Evolutionary conservation across 345 rosid species (phyloP), one percentile per base, ranked within the genome.

Genomic region (Lepidium aucheri): DNA sequence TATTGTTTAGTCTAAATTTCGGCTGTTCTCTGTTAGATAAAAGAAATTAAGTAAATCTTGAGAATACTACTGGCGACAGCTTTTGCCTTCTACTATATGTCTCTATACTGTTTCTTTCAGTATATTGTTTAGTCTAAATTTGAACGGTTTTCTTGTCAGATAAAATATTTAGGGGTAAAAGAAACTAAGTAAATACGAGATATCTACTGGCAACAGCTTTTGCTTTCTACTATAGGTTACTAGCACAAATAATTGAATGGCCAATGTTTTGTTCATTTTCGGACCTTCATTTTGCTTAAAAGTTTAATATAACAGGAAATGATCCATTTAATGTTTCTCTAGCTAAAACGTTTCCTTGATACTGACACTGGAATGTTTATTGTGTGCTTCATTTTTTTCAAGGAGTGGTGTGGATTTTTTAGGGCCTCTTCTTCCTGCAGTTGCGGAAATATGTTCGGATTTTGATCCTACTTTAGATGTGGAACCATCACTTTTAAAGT

Each of bases 391-490:
- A 36, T 66, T 22, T 61, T 46, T 13, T 67, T 83, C 68, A 84
- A 95, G 99, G 87, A 91, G 96, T 76, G 99, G 99, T 79, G 95
- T 97, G 64, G 99, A 91, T 73, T 89, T 88, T 78, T 63, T 91
- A 78, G 99, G 99, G 17, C 97, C 97, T 58, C 79, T 94, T 53
- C 96, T 94, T 75, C 95, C 96, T 75, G 95, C 99, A 70, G 95
- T 94, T 68, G 96, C 97, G 57, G 96, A 88, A 82, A 84, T 94
- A 74, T 90, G 99, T 72, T 86, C 97, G 51, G 96, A 94, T 79
- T 90, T 94, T 80, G 89, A 94, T 74, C 96, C 97, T 56, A 81
- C 87, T 36, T 70, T 81, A 67, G 79, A 86, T 66, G 87, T 88
- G 70, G 99, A 88, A 76, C 99, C 99, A 28, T 86, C 96, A 56